Base-by-base conservation (phyloP, 139 green algal species). In the Chlamydomonas asymmetrica region DNA sequence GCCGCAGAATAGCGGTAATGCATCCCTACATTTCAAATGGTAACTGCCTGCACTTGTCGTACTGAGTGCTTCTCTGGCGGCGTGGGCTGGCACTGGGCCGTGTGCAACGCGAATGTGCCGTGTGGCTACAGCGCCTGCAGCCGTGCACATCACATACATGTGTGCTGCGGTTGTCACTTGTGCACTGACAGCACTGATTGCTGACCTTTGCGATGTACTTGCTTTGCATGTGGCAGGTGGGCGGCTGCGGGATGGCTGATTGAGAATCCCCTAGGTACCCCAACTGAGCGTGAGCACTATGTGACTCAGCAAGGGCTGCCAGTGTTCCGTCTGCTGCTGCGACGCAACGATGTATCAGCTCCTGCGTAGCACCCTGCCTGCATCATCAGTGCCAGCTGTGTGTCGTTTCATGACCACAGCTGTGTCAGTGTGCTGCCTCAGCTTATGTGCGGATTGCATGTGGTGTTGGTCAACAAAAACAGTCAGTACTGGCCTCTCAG, bases 261-360 rank as follows among this genome's bases (percentile, higher is more conserved):
- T n/a, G 70, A 80, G 10, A 95, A 95, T 65, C 91, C 89, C 0
- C 22, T 95, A 66, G 85, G 81, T 3, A 82, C 91, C 57, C 91
- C 89, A 7, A 95, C 91, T 5, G 91, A 95, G 83, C 80, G 91
- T 3, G 89, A 95, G 72, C 54, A 85, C 41, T 85, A 87, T 32
- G 78, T 85, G 40, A 35, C 41, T 31, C 63, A 74, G 48, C 71
- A 85, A 49, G 81, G 74, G 18, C 56, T 81, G 39, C 68, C 63
- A 4, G 74, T 89, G 34, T 87, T 81, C 38, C 43, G 84, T 13
- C 64, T 89, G 40, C 66, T 89, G 68, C 71, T 89, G 43, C 57
- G 59, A 25, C 45, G 59, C 8, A 64, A 67, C 71, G n/a, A 56
- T 16, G 20, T 16, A 56, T 16, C 48, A 56, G 48, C 16, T 16